Conservation (phyloP, 805 yeast species). For the Starmerella cellae region DNA sequence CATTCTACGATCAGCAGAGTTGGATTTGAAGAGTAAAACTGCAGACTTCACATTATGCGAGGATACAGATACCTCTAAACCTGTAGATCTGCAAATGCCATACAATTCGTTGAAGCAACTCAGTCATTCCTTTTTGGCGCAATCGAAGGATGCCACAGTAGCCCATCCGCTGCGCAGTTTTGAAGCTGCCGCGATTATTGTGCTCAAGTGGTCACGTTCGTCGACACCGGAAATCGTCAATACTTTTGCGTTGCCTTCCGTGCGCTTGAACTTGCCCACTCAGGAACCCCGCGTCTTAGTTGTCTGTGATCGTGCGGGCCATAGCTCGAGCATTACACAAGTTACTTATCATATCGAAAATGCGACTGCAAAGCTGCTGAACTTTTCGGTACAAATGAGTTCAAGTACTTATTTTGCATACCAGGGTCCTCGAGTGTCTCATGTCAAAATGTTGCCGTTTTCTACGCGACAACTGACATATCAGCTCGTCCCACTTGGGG, state of each 20-base stretch:
- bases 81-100: constrained; percentile 2
- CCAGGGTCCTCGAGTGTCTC: constrained; percentile 28
- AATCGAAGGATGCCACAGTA: not conserved
- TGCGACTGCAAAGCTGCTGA: constrained; percentile 57
- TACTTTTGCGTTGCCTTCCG: constrained; percentile 15
- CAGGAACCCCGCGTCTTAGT: constrained; percentile 23
- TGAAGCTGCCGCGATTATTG: constrained; percentile 23
- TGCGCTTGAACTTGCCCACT: constrained; percentile 19
- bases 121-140: constrained; percentile 7
- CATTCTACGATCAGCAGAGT: constrained; percentile 2
- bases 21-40: constrained; percentile 4
- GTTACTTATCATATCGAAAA: constrained; percentile 48
- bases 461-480: constrained; percentile 32
- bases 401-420: constrained; percentile 31
- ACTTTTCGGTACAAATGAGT: constrained; percentile 41
- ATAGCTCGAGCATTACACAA: constrained; percentile 26
- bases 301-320: constrained; percentile 17
- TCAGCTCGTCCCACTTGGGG: constrained; percentile 22
- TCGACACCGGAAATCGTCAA: constrained; percentile 14
- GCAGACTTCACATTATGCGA: constrained; percentile 4
- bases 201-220: constrained; percentile 26
- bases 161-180: constrained; percentile 8
- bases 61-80: not conserved
- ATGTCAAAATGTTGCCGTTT: constrained; percentile 47
- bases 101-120: constrained; percentile 9